Percentiles rank a stretch among this genome's conserved stretches.
Conservation (phyloP, 257 asterid genomes). For the Solanum ahanhuiri region DNA sequence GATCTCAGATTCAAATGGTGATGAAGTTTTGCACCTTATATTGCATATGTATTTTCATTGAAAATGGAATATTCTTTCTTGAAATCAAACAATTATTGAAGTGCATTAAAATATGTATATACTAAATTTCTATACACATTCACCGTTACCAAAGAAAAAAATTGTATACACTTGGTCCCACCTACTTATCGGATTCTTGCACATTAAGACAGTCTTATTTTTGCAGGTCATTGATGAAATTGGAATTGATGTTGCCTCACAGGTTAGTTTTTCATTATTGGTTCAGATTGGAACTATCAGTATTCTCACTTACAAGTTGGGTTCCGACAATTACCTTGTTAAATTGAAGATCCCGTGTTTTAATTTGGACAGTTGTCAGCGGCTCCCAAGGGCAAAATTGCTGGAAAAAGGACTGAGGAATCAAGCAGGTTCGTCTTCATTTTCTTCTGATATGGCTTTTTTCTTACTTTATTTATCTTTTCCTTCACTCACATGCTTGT, state of each 20-base stretch:
- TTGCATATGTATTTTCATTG: too few relatives aligned
- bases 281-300: not conserved
- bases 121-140: too few relatives aligned
- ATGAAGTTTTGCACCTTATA: too few relatives aligned
- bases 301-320: not conserved
- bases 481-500: too few relatives aligned
- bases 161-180: too few relatives aligned
- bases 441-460: not conserved
- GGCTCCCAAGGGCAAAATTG: slow-evolving; percentile 86
- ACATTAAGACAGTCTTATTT: not conserved
- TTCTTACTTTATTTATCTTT: not conserved
- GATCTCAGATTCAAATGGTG: too few relatives aligned
- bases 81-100: too few relatives aligned
- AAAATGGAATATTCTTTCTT: too few relatives aligned
- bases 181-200: too few relatives aligned
- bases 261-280: slow-evolving; percentile 34
- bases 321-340: not conserved
- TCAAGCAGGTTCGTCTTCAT: slow-evolving; percentile 47
- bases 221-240: slow-evolving; percentile 90
- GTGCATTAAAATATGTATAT: too few relatives aligned
- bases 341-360: not conserved
- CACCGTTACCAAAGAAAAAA: too few relatives aligned
- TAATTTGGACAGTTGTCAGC: slow-evolving; percentile 53
- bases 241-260: slow-evolving; percentile 87
- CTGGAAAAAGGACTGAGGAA: slow-evolving; percentile 52